Percentiles rank a stretch among this genome's conserved stretches.
Evolutionary conservation across 2,329 filamentous ascomycete genomes (phyloP).

Genomic region (Shiraia sp.): DNA sequence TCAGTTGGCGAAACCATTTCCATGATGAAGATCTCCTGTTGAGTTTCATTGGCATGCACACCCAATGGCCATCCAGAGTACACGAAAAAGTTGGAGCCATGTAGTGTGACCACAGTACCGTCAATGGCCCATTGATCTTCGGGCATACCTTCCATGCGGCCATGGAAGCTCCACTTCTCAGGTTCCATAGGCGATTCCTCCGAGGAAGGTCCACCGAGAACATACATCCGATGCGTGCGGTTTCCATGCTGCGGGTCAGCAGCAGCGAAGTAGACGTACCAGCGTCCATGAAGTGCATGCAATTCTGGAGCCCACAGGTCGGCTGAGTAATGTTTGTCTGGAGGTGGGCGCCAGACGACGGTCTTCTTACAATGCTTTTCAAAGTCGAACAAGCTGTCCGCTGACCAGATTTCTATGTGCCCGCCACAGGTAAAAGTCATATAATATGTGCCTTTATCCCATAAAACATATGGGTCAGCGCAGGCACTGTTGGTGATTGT

Average conservation of each 20-base stretch:
- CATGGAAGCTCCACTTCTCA: conserved; percentile 48
- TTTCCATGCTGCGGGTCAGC: conserved; percentile 50
- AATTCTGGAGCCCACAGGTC: conserved; percentile 62
- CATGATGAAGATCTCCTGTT: conserved; percentile 52
- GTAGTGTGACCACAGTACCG: conserved; percentile 49
- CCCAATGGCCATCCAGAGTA: conserved; percentile 53
- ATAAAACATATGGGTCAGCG: conserved; percentile 52
- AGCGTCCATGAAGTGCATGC: conserved; percentile 54
- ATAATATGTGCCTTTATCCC: conserved; percentile 49
- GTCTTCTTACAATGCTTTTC: conserved; percentile 43
- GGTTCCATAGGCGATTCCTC: conserved; percentile 33
- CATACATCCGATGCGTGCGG: conserved; percentile 51
- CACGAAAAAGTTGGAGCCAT: conserved; percentile 46
- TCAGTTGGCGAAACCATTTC: conserved; percentile 43
- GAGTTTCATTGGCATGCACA: conserved; percentile 39
- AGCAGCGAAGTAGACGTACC: conserved; percentile 59
- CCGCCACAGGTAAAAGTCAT: conserved; percentile 53
- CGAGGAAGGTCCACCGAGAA: conserved; percentile 48
- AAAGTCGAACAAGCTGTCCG: conserved; percentile 46
- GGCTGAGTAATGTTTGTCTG: conserved; percentile 48
- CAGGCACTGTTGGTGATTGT: conserved; percentile 47
- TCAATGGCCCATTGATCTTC: conserved; percentile 54
- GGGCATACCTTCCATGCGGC: conserved; percentile 47
- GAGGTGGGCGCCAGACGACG: conserved; percentile 50
- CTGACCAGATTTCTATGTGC: conserved; percentile 51